Evolutionary conservation across 257 asterid species (phyloP), one percentile per base, ranked within the genome.

Genomic region (Datura wrightii): DNA sequence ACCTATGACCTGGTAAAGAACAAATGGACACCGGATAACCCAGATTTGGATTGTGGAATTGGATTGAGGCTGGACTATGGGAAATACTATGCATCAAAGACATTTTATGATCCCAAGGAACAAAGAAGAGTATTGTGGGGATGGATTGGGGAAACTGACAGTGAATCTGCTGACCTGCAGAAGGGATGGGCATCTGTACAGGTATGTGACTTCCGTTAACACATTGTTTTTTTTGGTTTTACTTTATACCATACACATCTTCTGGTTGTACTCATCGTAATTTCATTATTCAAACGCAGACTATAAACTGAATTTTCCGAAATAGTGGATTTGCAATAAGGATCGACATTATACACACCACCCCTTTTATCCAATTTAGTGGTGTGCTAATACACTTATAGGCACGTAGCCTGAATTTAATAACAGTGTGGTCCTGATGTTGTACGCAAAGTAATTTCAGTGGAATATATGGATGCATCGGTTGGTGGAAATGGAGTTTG

Each of bases 181-280:
- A 95, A 92, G 66, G 97, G 97, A 52, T 93, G 98, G 98, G 81
- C 97, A 62, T 85, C 91, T 44, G 85, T 95, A 37, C 96, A 93
- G 94, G 98, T 93, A 87, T 42, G 8, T 24, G 48, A 37, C 62
- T 24, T 5, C 15, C 13, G 48, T 50, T 31, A 41, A 31, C 63
- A 31, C 62, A 6, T 13, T 18, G 37, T 74, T 74, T 19, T 24
- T 2, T 31, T 74, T n/a, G n/a, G 41, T 74, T 48, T 46, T 11
- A n/a, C 24, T n/a, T 48, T 48, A 3, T 19, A 24, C 44, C 81
- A 19, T 50, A 19, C 41, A 48, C 60, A 15, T 67, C 1, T 13
- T 37, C 10, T 34, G 14, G 44, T 65, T 36, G 8, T 36, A 14
- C 31, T 63, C 44, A 24, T 24, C 31, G 3, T 62, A 62, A 62